Evolutionary conservation across 2,329 filamentous ascomycete species (phyloP).

Genomic region (Lasiodiplodia theobromae): DNA sequence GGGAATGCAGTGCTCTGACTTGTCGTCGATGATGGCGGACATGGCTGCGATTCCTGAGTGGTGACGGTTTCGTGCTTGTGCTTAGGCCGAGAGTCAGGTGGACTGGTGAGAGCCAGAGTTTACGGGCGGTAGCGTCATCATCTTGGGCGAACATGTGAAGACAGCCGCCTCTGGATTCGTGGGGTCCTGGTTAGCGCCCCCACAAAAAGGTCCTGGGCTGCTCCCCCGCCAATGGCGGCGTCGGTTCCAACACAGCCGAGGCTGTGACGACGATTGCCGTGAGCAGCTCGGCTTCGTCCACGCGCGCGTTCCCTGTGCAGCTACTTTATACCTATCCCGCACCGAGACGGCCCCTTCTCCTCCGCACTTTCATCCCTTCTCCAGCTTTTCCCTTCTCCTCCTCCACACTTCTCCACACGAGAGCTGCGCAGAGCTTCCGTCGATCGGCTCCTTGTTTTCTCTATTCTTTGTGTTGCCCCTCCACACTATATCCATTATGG

Average conservation of each 20-base stretch:
- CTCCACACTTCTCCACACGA: constrained; percentile 13
- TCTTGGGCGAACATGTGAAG: constrained; percentile 29
- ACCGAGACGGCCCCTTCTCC: constrained; percentile 1
- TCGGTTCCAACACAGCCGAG: constrained; percentile 16
- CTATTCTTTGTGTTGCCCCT: constrained; percentile 9
- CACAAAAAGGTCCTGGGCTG: constrained; percentile 1
- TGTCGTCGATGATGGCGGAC: constrained; percentile 70
- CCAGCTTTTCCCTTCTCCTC: constrained; percentile 6
- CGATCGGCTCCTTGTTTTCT: constrained; percentile 14
- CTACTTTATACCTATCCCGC: constrained; percentile 16
- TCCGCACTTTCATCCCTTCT: constrained; percentile 5
- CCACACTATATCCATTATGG: constrained; percentile 8
- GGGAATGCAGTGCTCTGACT: constrained; percentile 76
- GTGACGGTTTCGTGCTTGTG: not conserved
- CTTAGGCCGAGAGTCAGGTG: constrained; percentile 2
- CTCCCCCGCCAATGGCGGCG: constrained; percentile 22
- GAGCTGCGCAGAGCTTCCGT: constrained; percentile 12
- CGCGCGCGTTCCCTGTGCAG: constrained; percentile 13
- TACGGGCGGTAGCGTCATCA: constrained; percentile 26
- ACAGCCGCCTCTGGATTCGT: not conserved
- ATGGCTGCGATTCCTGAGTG: constrained; percentile 13
- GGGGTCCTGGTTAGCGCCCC: constrained; percentile 2
- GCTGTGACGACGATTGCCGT: constrained; percentile 29
- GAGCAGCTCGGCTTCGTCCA: constrained; percentile 26
- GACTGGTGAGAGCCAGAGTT: not conserved